These are phyloP conservation scores for Teunomyces tritomae DNA, from an alignment of 805 yeast genomes.

Conservation along the genomic window DNA sequence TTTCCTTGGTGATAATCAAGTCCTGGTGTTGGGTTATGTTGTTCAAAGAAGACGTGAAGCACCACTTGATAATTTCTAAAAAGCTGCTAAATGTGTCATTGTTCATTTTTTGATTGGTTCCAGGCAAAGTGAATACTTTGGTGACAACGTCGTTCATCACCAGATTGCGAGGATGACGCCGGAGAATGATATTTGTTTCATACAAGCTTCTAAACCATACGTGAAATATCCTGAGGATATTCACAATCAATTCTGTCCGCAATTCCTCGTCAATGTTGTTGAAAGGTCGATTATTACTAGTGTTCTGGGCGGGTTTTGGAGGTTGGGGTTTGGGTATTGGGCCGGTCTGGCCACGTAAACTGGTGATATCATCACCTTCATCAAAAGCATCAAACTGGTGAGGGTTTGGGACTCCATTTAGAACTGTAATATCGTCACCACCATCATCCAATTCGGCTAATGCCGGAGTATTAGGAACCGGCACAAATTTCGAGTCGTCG, in stretches of 20 bases:
- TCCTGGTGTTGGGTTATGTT: constrained; percentile 12
- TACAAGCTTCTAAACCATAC: constrained; percentile 20
- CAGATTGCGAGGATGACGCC: background rate
- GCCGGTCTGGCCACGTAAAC: constrained; percentile 11
- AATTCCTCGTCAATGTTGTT: constrained; percentile 20
- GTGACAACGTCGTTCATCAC: constrained; percentile 12
- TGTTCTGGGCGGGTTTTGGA: background rate
- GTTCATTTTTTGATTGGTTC: constrained; percentile 11
- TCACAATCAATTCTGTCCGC: constrained; percentile 19
- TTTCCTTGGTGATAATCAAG: constrained; percentile 23
- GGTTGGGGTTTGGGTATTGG: background rate
- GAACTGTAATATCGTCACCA: constrained; percentile 22
- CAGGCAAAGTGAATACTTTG: constrained; percentile 19
- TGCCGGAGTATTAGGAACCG: background rate
- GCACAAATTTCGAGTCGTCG: background rate
- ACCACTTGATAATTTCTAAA: constrained; percentile 16
- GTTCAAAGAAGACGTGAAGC: constrained; percentile 13
- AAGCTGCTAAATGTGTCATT: constrained; percentile 15
- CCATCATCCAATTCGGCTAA: constrained; percentile 11
- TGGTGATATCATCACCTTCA: constrained; percentile 23
- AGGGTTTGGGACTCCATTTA: constrained; percentile 10
- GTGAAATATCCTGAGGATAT: constrained; percentile 21
- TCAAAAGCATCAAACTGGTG: constrained; percentile 6
- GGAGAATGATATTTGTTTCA: constrained; percentile 5
- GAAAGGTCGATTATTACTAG: constrained; percentile 5